Evolutionary conservation across 106 monocot genomes (phyloP), one percentile per base, ranked within the genome.

Genomic region (Dendrobium catenatum): DNA sequence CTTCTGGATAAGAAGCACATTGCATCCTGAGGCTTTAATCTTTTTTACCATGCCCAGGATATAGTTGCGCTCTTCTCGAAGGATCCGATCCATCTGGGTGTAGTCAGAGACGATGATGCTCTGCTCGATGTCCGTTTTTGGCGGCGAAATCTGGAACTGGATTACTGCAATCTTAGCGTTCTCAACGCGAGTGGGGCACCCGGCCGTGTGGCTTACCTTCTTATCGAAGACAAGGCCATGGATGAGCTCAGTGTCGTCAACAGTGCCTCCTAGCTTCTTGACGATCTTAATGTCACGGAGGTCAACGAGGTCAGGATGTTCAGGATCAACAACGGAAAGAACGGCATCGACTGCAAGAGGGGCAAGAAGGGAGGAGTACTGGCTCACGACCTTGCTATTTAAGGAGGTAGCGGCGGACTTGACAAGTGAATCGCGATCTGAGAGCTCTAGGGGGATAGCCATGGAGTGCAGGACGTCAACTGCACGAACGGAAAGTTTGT

Each of bases 91-190:
- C 96, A 96, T 96, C 75, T 96, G 96, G 20, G 88, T 88, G 77
- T 96, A 96, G 51, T 96, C 96, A 0, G 96, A 96, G 40, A 96
- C 90, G 4, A 96, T 83, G 15, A 96, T 92, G 77, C 94, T 92
- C 86, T 96, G 96, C 83, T 97, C 96, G 51, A 97, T 97, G 66
- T 97, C 94, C 3, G 96, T 97, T 79, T 97, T 97, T 13, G 96
- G 96, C 0, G 96, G 96, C 0, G 96, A 97, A 77, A 94, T 92
- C 85, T 94, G 96, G 84, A 97, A 97, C 70, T 97, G 96, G 47
- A 97, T 94, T 20, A 97, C 96, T 0, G 92, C 94, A 44, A 97
- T 94, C 85, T 94, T 97, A 0, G 96, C 94, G 33, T 94, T 97
- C 81, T 94, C 94, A 19, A 97, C 84, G 5, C 94, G 85, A 3